A percentile compares a stretch with the other conserved stretches of the same genome.
These are phyloP conservation scores for Agaricus subrufescens DNA, from an alignment of 768 basidiomycete species.

Conservation along the genomic window DNA sequence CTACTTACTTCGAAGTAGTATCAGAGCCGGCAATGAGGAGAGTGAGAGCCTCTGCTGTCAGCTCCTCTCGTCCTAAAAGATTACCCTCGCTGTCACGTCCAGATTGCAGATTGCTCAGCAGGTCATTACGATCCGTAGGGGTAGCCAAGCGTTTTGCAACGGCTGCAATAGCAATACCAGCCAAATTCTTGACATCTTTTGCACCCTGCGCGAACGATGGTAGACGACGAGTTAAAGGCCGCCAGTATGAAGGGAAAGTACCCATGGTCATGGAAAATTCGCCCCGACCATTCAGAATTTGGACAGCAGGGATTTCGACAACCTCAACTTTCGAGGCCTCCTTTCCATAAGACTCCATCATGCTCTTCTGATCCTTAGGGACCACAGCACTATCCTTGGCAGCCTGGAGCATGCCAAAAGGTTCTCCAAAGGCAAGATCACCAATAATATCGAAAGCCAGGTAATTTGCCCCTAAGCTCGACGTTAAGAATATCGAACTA, in stretches of 20 bases:
- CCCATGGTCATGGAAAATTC: constrained; percentile 86
- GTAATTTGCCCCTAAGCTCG: constrained; percentile 42
- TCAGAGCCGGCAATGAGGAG: constrained; percentile 88
- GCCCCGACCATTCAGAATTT: constrained; percentile 85
- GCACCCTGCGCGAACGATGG: constrained; percentile 77
- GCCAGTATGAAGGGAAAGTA: constrained; percentile 65
- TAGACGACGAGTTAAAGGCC: constrained; percentile 56
- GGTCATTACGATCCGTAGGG: constrained; percentile 71
- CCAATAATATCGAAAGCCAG: constrained; percentile 72
- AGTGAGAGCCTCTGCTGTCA: constrained; percentile 86
- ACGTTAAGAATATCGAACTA: constrained; percentile 8
- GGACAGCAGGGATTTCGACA: constrained; percentile 68
- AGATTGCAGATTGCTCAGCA: constrained; percentile 75
- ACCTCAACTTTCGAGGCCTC: constrained; percentile 37
- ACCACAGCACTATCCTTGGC: constrained; percentile 71
- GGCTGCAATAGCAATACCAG: constrained; percentile 75
- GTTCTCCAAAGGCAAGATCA: constrained; percentile 82
- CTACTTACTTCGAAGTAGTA: constrained; percentile 83
- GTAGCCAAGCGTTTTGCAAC: constrained; percentile 71
- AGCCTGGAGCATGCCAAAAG: constrained; percentile 83
- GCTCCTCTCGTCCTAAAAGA: constrained; percentile 72
- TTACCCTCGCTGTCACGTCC: constrained; percentile 79
- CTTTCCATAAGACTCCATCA: constrained; percentile 52
- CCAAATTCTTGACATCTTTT: constrained; percentile 63
- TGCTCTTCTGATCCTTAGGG: constrained; percentile 49